Percentiles rank a stretch among this genome's conserved stretches.
phyloP scores from a whole-genome alignment of 176 grass and related monocot species.

The Triticum turgidum region DNA sequence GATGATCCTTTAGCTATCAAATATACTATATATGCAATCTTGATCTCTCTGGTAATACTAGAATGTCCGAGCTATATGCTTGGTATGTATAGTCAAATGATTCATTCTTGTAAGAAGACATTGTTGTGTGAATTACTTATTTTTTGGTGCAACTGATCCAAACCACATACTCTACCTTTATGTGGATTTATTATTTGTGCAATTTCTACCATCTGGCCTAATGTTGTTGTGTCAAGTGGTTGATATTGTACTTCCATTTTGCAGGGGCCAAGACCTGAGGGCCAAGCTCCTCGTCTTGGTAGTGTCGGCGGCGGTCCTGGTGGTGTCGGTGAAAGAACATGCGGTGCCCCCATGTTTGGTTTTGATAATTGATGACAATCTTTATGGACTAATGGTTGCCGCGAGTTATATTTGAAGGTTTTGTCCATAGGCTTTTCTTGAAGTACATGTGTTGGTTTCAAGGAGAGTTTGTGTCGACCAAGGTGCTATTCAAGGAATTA shows the following conservation, averaged over 20 bases:
- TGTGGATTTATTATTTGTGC: neutral
- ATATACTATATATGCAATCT: neutral
- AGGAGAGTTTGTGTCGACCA: too few species aligned
- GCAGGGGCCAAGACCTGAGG: slow-evolving; percentile 28
- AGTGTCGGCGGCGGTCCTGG: neutral
- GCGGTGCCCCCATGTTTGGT: too few species aligned
- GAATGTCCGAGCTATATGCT: neutral
- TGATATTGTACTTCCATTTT: neutral
- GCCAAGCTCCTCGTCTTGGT: slow-evolving; percentile 29
- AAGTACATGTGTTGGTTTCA: too few species aligned
- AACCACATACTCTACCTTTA: too few species aligned
- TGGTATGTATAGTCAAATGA: neutral
- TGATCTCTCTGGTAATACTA: neutral
- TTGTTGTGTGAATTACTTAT: neutral
- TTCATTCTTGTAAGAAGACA: neutral
- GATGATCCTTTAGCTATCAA: neutral
- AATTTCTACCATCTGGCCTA: neutral
- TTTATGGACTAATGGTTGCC: too few species aligned
- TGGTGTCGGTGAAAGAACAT: too few species aligned
- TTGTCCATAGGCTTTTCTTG: too few species aligned
- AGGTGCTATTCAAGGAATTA: too few species aligned
- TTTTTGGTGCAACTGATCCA: too few species aligned
- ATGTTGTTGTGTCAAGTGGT: neutral
- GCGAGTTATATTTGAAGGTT: too few species aligned
- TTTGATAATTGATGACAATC: too few species aligned